Evolutionary conservation across 257 asterid species (phyloP), one percentile per base, ranked within the genome.

Genomic region (Solanum chmielewskii): DNA sequence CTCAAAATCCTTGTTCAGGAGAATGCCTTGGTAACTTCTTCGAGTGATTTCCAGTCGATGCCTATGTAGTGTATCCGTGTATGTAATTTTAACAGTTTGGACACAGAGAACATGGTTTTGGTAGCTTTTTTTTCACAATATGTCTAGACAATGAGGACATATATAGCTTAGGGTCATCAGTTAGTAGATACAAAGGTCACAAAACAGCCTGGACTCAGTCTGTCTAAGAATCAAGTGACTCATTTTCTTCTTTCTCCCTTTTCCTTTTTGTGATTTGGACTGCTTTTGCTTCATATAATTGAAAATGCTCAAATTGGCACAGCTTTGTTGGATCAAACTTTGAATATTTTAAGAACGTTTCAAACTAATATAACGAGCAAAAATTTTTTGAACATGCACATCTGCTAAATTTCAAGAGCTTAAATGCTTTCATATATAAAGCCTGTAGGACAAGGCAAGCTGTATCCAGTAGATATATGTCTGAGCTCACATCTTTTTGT

Each of bases 31-130:
- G 73, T 44, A 78, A 78, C 86, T n/a, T 68, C 80, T 27, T 73
- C 60, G 29, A 78, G 74, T 47, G 59, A 75, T 69, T 71, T 44
- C 35, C 14, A 27, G 83, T 73, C 15, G 42, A 78, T 73, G 68
- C 16, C 70, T 76, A 21, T 18, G 71, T 42, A 84, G 39, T 76
- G 68, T 66, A 11, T 27, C 60, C 56, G 39, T 83, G 62, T 89
- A 60, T 91, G 88, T 78, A 87, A 82, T 85, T 66, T 83, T 45
- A 74, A 60, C 41, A 86, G 86, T 84, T 71, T 42, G 84, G 80
- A 52, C 73, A 85, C 82, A 64, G 68, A 74, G 52, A 59, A 41
- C 70, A 81, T 60, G 74, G 52, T 83, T 87, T 85, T 83, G 44
- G 62, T 86, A 33, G 45, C 8, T 37, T 21, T 11, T 68, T 45